Evolutionary conservation across 768 basidiomycete genomes (phyloP), one percentile per base, ranked within the genome.

Genomic region (Melanogaster broomeanus): DNA sequence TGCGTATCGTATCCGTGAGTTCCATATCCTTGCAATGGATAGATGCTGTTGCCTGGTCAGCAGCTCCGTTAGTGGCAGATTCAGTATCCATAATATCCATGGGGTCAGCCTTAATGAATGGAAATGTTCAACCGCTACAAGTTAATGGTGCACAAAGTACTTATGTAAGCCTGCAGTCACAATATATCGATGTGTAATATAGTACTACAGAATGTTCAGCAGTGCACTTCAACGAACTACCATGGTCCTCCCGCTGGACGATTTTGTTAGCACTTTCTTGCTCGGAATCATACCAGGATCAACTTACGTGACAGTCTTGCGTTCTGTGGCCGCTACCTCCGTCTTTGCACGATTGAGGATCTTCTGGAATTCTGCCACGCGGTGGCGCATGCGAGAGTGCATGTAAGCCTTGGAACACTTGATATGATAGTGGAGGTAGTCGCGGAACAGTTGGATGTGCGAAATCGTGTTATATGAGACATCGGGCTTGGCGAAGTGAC

Each of bases 401-500:
- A 99, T 96, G 73, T 99, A 98, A 0, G 96, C 97, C 71, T 98
- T 98, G 46, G 88, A 94, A 67, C 93, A 95, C 64, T 96, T 98
- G 80, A 99, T 97, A 67, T 98, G 96, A 71, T 98, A 98, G 73
- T 99, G 97, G n/a, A 99, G 77, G 66, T 98, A 98, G 70, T 98
- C 93, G 49, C 97, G 84, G 88, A 99, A 98, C 22, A 96, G 77
- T 67, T 98, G 93, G 62, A 98, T 90, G 61, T 93, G 93, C 25
- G 93, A 94, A 66, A 98, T 97, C 13, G 93, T 94, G 34, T 77
- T 75, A 3, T 81, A 76, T 13, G 93, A 89, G 18, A 81, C 75
- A 18, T 77, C 69, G 2, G 83, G 76, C 61, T 85, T 89, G 54
- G 81, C 69, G 70, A 98, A 98, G 77, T 98, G 97, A 39, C 93